Percentiles rank a stretch among this genome's conserved stretches.
phyloP scores from a whole-genome alignment of 208 protist genomes.

The Leishmania guyanensis region DNA sequence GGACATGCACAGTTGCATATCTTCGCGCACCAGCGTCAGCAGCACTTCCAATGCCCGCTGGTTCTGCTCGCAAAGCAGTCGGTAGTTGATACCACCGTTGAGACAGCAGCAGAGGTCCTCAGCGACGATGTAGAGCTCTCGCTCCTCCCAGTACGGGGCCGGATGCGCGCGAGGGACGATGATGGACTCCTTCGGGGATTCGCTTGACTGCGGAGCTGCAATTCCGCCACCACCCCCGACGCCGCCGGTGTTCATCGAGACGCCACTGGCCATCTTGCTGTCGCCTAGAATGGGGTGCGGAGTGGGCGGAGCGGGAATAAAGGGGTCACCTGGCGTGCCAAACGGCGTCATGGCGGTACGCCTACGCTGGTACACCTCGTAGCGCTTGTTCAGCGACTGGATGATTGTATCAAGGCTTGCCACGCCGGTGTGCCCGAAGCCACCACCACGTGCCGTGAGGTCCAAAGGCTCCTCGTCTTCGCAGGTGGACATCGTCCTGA shows the following conservation, averaged over 20 bases:
- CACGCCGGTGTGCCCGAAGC: neutral
- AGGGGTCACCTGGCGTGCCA: conserved; percentile 12
- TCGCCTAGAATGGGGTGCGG: conserved; percentile 29
- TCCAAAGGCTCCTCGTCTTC: conserved; percentile 6
- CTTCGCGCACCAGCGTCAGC: conserved; percentile 50
- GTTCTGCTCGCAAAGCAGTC: conserved; percentile 58
- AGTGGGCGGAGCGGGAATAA: conserved; percentile 7
- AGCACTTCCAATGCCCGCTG: conserved; percentile 53
- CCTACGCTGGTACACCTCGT: conserved; percentile 31
- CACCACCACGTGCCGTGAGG: neutral
- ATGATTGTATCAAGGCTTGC: conserved; percentile 28
- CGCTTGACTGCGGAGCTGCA: conserved; percentile 1
- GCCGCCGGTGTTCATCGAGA: neutral
- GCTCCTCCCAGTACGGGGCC: conserved; percentile 53
- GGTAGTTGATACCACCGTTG: conserved; percentile 87
- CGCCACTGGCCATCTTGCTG: conserved; percentile 12
- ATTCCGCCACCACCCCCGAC: neutral
- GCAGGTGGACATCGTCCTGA: neutral
- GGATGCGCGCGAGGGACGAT: conserved; percentile 9
- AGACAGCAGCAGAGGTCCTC: conserved; percentile 72
- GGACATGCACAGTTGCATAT: conserved; percentile 38
- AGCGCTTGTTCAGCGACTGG: conserved; percentile 34
- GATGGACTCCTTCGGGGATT: conserved; percentile 6
- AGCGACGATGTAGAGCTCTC: conserved; percentile 67
- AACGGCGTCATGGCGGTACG: conserved; percentile 28